Percentiles rank a stretch among this genome's conserved stretches.
Conservation (phyloP, 768 basidiomycete species). For the Phallus indusiatus region DNA sequence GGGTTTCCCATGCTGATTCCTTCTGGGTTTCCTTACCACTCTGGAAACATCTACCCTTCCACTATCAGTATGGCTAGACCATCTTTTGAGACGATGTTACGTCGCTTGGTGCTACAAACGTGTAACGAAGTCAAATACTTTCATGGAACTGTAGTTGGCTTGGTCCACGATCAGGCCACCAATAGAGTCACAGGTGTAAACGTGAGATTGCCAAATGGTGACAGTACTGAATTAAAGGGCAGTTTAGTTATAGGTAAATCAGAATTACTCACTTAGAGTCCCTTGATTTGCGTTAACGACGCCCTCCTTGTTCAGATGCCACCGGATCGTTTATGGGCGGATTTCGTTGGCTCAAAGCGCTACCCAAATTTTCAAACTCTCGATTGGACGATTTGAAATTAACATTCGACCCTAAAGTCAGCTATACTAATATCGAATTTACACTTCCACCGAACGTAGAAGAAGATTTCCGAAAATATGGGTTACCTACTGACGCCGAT, state of each 20-base stretch:
- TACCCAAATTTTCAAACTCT: background rate
- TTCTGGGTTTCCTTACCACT: background rate
- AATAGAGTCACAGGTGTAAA: slow-evolving; percentile 6
- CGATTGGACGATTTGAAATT: slow-evolving; percentile 7
- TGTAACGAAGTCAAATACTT: slow-evolving; percentile 16
- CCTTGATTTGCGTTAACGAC: too few species aligned
- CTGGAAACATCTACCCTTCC: background rate
- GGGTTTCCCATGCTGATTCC: background rate
- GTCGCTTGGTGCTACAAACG: slow-evolving; percentile 11
- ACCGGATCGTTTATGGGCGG: slow-evolving; percentile 17
- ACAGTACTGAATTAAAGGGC: slow-evolving; percentile 3
- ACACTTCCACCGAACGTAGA: slow-evolving; percentile 9
- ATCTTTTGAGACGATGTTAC: slow-evolving; percentile 15
- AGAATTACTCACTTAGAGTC: too few species aligned
- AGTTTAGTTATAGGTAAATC: slow-evolving; percentile 15
- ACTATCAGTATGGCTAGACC: slow-evolving; percentile 9
- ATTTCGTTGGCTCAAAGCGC: slow-evolving; percentile 11
- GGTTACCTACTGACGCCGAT: slow-evolving; percentile 9
- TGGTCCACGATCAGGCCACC: slow-evolving; percentile 11
- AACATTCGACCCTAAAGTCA: slow-evolving; percentile 14
- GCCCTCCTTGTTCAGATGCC: slow-evolving; percentile 14
- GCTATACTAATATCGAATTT: slow-evolving; percentile 12
- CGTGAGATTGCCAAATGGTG: slow-evolving; percentile 9
- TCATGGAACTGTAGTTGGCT: slow-evolving; percentile 13
- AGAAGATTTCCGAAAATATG: slow-evolving; percentile 5